Base-by-base conservation (phyloP, 306 rosid species). In the Cicer pinnatifidum region DNA sequence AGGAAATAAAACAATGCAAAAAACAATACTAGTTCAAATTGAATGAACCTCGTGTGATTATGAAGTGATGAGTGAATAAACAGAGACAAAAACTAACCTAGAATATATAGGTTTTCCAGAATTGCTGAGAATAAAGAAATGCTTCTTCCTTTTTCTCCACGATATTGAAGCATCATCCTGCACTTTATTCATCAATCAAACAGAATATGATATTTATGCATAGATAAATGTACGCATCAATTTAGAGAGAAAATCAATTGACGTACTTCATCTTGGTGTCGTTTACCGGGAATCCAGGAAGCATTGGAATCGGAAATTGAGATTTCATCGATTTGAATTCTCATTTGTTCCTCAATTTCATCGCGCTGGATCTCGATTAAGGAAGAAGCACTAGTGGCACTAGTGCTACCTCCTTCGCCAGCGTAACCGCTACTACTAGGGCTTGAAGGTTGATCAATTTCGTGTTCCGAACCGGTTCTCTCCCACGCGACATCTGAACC, bases 81-180 rank as follows among this genome's bases (percentile, higher is more conserved):
- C 5, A 8, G 47, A 37, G 4, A 20, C 39, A 69, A 70, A 73
- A 23, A 82, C 87, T 75, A 66, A 94, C 99, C 99, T 91, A 45
- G 97, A 90, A 72, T 91, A 94, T 82, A 94, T 94, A 71, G 99
- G 99, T 79, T 94, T 94, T 48, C 97, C 97, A 37, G 96, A 90
- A 86, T 91, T 84, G 71, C 97, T 94, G 15, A 91, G 88, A 80
- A 94, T 43, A 69, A 94, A 94, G 78, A 94, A 91, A 80, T 94
- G 99, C 64, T 94, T 94, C 95, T 94, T 94, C 88, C 99, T 87
- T 82, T 90, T 94, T 75, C 99, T 89, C 99, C 99, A 94, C 3
- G 96, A 91, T 74, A 94, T 52, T 66, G 99, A 94, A 78, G 95
- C 93, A 80, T 94, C 97, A 68, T 94, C 99, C 96, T 94, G 93